A percentile compares a stretch with the other conserved stretches of the same genome.
phyloP scores from a whole-genome alignment of 306 rosid species.

The Styphnolobium japonicum region DNA sequence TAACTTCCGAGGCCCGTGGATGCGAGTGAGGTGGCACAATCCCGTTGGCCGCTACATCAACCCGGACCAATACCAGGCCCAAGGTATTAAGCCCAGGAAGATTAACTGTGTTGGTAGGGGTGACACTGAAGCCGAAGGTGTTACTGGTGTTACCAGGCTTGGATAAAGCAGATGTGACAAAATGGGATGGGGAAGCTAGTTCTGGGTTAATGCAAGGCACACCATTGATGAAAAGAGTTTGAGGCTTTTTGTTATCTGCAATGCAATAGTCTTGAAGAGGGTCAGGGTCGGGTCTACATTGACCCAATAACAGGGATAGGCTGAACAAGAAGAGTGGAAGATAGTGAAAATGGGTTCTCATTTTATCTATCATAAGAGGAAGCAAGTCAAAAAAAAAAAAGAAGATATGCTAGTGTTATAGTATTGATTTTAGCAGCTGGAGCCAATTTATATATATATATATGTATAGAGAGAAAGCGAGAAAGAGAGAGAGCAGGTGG shows the following conservation, averaged over 20 bases:
- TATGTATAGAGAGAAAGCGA: neutral
- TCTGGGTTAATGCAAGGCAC: slow-evolving; percentile 68
- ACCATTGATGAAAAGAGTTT: slow-evolving; percentile 41
- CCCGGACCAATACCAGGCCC: slow-evolving; percentile 59
- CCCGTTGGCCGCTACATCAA: slow-evolving; percentile 38
- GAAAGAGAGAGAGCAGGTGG: slow-evolving; percentile 16
- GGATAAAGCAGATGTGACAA: slow-evolving; percentile 57
- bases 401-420: neutral
- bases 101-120: slow-evolving; percentile 36
- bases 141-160: slow-evolving; percentile 39
- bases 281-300: slow-evolving; percentile 47
- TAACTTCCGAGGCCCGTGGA: slow-evolving; percentile 71
- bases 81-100: slow-evolving; percentile 78
- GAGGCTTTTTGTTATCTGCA: slow-evolving; percentile 44
- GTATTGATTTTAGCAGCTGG: neutral
- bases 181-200: slow-evolving; percentile 39
- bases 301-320: slow-evolving; percentile 28
- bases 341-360: slow-evolving; percentile 32
- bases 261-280: slow-evolving; percentile 77
- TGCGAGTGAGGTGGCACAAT: slow-evolving; percentile 54
- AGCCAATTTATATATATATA: slow-evolving; percentile 9
- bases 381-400: neutral
- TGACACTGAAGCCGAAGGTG: slow-evolving; percentile 46
- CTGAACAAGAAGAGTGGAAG: slow-evolving; percentile 28
- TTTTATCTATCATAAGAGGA: slow-evolving; percentile 4